Base-by-base conservation (phyloP, 2,329 filamentous ascomycete species). In the Eurotiales sp. region DNA sequence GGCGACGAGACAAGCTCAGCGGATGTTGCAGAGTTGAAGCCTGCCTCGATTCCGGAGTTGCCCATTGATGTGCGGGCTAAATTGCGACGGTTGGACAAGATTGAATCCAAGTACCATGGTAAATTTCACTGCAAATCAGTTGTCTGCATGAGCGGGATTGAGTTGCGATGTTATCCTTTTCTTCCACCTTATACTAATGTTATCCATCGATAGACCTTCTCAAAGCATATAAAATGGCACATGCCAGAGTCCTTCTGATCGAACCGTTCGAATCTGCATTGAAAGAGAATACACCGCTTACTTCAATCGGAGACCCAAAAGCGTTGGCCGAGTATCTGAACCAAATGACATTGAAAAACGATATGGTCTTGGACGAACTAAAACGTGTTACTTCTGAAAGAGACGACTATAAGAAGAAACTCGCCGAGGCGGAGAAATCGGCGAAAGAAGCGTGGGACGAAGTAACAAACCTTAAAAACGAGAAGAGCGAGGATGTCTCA, bases 331-430 rank as follows among this genome's bases (percentile, higher is more conserved):
- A 97, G 69, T 99, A 96, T 63, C 77, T 99, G 23, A 90, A 86
- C 59, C 90, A 96, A 68, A 72, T 95, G 36, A 92, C 85, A 55
- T 70, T 91, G 48, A 92, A 95, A 64, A 85, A 86, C 37, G 89
- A 95, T 61, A 95, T 99, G 88, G 85, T 95, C 3, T 85, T 95
- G 81, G 87, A 95, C 41, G 93, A 99, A 70, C 77, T 96, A 51
- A 96, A 95, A 72, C 80, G 90, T 11, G 84, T 97, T 0, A 87
- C 90, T 0, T 80, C 81, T 3, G 91, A 97, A 64, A 86, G 87
- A 53, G 89, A 96, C 55, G 82, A 84, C 14, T 77, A 87, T 55
- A 92, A 90, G 67, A 87, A 86, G 70, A 90, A 88, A 66, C 73
- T 84, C 2, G 82, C 87, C n/a, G 82, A 85, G 44, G 76, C 80